Conservation (phyloP, 441 rosid genomes). For the Erodium moschatum region DNA sequence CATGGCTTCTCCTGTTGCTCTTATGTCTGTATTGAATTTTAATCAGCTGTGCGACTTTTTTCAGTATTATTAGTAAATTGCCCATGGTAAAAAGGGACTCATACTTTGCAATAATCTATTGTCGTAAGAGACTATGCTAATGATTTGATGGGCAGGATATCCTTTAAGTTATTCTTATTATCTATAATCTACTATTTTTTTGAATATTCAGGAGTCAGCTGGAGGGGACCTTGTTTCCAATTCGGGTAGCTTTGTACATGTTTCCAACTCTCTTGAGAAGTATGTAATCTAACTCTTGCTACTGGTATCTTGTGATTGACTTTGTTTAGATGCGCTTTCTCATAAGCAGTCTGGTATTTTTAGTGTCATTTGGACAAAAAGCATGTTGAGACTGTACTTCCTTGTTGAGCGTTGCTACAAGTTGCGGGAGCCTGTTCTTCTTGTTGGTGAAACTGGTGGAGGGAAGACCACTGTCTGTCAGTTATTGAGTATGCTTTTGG, state of each 20-base stretch:
- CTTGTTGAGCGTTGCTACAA: conserved; percentile 73
- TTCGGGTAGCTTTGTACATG: conserved; percentile 1
- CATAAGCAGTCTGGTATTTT: conserved; percentile 20
- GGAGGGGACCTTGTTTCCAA: conserved; percentile 26
- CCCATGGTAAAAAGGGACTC: not conserved
- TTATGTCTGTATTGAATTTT: not conserved
- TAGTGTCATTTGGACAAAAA: conserved; percentile 71
- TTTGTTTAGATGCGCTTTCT: conserved; percentile 21
- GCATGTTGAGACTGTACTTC: conserved; percentile 82
- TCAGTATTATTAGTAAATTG: not conserved
- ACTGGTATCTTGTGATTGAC: conserved; percentile 11
- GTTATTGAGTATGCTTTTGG: conserved; percentile 49
- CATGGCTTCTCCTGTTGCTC: not conserved
- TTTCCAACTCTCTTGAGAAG: conserved; percentile 34
- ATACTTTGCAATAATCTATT: not conserved
- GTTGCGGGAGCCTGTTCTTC: conserved; percentile 90
- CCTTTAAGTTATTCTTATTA: not conserved
- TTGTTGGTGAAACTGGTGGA: conserved; percentile 99
- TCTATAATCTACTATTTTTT: not conserved
- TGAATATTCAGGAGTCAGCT: conserved; percentile 39
- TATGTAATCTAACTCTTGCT: conserved; percentile 29
- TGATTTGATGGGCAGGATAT: conserved; percentile 3
- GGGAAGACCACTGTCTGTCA: conserved; percentile 98
- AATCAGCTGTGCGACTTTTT: not conserved
- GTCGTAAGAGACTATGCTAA: not conserved